Conservation (phyloP, 306 rosid genomes). For the Begonia loranthoides region DNA sequence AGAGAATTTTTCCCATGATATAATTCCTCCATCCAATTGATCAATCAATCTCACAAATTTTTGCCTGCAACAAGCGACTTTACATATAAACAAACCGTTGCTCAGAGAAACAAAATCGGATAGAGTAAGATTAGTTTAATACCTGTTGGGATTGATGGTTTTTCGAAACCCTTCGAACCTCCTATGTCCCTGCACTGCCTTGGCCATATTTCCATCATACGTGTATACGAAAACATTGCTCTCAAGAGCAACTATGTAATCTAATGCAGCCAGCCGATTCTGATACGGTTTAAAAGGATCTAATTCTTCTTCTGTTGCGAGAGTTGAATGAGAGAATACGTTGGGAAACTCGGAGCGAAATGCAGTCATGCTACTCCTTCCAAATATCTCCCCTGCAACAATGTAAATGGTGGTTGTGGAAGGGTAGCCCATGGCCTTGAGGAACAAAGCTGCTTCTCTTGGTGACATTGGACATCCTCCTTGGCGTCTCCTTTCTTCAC, state of each 20-base stretch:
- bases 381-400: slow-evolving; percentile 92
- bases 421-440: slow-evolving; percentile 98
- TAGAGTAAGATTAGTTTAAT: neutral
- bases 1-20: slow-evolving; percentile 62
- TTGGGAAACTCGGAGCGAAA: slow-evolving; percentile 62
- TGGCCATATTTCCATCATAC: slow-evolving; percentile 98
- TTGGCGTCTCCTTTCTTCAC: slow-evolving; percentile 42
- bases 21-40: slow-evolving; percentile 30
- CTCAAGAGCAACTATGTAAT: slow-evolving; percentile 72
- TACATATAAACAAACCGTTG: too few relatives aligned
- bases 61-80: slow-evolving; percentile 26
- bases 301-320: slow-evolving; percentile 74
- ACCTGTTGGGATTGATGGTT: slow-evolving; percentile 94
- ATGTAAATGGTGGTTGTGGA: slow-evolving; percentile 84
- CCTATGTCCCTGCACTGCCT: slow-evolving; percentile 96
- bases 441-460: slow-evolving; percentile 85
- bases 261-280: slow-evolving; percentile 94
- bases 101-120: too few relatives aligned
- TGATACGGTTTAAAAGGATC: slow-evolving; percentile 68
- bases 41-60: slow-evolving; percentile 66
- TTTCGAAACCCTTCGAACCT: slow-evolving; percentile 80
- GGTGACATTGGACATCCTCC: slow-evolving; percentile 99
- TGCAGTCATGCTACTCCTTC: slow-evolving; percentile 60
- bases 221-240: slow-evolving; percentile 92
- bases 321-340: slow-evolving; percentile 67